Conservation (phyloP, 495 filamentous ascomycete genomes). For the Lasiosphaeris hirsuta region DNA sequence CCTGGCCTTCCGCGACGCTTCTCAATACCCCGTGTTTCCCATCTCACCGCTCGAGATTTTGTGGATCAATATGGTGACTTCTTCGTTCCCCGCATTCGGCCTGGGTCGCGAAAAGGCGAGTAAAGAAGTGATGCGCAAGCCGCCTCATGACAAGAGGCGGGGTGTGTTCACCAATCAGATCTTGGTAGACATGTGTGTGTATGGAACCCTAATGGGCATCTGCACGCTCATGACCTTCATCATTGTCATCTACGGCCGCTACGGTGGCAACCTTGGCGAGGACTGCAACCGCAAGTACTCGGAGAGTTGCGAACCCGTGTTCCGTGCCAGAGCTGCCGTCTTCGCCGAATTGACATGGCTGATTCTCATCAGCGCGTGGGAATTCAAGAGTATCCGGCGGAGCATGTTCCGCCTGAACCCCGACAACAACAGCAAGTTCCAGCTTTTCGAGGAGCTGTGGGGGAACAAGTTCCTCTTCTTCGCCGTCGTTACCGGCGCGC, state of each 20-base stretch:
- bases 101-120: constrained; percentile 68
- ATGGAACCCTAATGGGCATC: constrained; percentile 65
- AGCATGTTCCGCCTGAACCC: constrained; percentile 67
- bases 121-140: constrained; percentile 65
- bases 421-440: constrained; percentile 44
- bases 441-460: constrained; percentile 64
- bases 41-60: constrained; percentile 71
- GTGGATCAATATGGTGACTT: constrained; percentile 78
- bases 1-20: constrained; percentile 64
- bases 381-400: constrained; percentile 68
- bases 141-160: constrained; percentile 61
- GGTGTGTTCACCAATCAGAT: constrained; percentile 71
- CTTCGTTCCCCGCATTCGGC: constrained; percentile 70
- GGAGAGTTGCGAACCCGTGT: constrained; percentile 57
- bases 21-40: constrained; percentile 67
- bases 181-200: constrained; percentile 69
- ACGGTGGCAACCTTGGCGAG: constrained; percentile 53
- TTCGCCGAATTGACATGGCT: constrained; percentile 76
- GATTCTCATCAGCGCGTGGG: constrained; percentile 70
- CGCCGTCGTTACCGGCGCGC: constrained; percentile 62
- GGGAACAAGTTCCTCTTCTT: constrained; percentile 72
- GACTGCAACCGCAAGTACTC: constrained; percentile 63
- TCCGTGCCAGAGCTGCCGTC: constrained; percentile 71
- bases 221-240: constrained; percentile 66
- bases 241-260: constrained; percentile 63